Base-by-base conservation (phyloP, 148 eudicot genomes). In the Fagopyrum tataricum region DNA sequence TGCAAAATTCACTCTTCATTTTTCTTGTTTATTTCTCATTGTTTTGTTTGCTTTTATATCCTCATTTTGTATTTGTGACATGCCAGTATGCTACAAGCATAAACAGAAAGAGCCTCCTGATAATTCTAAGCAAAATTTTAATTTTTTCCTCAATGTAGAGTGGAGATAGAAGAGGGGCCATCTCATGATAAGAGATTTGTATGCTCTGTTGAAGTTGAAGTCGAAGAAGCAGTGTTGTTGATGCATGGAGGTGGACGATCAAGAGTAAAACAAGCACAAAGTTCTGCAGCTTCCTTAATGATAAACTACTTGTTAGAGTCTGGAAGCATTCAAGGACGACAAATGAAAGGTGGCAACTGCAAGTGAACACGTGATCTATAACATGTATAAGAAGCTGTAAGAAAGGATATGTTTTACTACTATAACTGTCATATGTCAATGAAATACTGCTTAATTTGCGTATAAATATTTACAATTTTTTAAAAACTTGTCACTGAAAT, bases 211-310 rank as follows among this genome's bases (percentile, higher is more conserved):
- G 81, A 85, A 75, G 77, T 94, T 21, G 86, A 84, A 78, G 81
- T 82, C 1, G 56, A 44, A 0, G 78, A 79, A 4, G 72, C 51
- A 0, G 70, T 80, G 43, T 66, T 83, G 2, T 11, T 59, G 52
- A 75, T 76, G 76, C 12, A 5, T 39, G 97, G 98, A 72, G 82
- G 82, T 0, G 84, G 83, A 51, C 88, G 81, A 73, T 21, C 84
- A 2, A 77, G 84, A 74, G 76, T 87, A 9, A 86, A 77, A 73
- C 90, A 90, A 23, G 91, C 98, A 0, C 93, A 90, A 71, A 87
- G 78, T 68, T 91, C 93, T 51, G 97, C 98, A 7, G 97, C 98
- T 69, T 91, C 91, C 20, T 37, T 21, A 23, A 88, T 94, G 93
- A 79, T 89, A 37, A 76, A 20, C 18, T 79, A 79, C 61, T 81